A percentile compares a stretch with the other conserved stretches of the same genome.
These are phyloP conservation scores for Polymyxa betae DNA, from an alignment of 208 protist species.

Conservation along the genomic window DNA sequence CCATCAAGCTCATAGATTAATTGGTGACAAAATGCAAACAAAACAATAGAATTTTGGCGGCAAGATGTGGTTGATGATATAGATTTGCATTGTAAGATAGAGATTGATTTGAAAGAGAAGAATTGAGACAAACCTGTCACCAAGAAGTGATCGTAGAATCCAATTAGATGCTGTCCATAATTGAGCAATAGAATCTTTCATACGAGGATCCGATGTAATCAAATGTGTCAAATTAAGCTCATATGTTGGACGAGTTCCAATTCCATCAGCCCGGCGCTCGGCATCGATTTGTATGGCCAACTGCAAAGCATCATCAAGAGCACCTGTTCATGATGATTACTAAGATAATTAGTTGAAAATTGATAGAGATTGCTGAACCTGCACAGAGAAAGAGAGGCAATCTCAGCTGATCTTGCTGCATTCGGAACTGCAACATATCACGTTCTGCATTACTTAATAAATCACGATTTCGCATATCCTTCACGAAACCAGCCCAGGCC, in stretches of 20 bases:
- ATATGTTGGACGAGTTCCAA: neutral
- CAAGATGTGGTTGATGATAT: no score
- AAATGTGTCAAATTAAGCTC: conserved; percentile 4
- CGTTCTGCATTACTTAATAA: conserved; percentile 56
- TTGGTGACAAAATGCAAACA: neutral
- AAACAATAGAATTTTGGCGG: neutral
- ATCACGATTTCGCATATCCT: conserved; percentile 47
- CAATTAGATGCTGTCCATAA: neutral
- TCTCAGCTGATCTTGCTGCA: neutral
- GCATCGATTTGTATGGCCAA: neutral
- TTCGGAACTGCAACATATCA: conserved; percentile 49
- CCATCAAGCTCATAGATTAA: neutral
- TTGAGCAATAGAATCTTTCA: conserved; percentile 40
- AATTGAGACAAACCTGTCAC: neutral
- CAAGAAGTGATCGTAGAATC: conserved; percentile 17
- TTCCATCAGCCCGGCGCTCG: neutral
- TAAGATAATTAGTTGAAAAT: neutral
- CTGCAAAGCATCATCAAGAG: conserved; percentile 20
- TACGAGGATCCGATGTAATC: neutral
- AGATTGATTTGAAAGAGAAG: neutral
- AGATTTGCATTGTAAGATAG: no score
- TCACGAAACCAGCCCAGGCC: conserved; percentile 57
- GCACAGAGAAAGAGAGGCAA: conserved; percentile 54
- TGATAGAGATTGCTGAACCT: neutral
- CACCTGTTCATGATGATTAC: conserved; percentile 24